A percentile compares a stretch with the other conserved stretches of the same genome.
These are phyloP conservation scores for Neurospora sp. DNA, from an alignment of 495 filamentous ascomycete genomes.

Conservation along the genomic window DNA sequence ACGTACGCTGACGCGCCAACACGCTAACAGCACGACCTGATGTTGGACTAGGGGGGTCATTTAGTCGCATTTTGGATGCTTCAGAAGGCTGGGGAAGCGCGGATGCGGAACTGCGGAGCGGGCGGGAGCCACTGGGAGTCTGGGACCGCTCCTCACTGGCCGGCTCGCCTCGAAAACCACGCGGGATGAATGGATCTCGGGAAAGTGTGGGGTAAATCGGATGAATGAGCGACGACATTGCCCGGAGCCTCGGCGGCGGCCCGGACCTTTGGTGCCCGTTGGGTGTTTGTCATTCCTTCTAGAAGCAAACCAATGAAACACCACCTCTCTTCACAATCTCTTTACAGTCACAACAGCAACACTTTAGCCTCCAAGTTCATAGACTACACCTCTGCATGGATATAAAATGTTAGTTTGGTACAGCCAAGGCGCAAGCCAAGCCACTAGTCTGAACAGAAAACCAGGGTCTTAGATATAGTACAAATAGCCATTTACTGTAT, in stretches of 20 bases:
- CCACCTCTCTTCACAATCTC: not conserved
- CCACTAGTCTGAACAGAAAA: too few relatives aligned
- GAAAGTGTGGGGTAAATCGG: slow-evolving; percentile 4
- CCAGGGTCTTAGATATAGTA: too few relatives aligned
- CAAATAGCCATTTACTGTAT: too few relatives aligned
- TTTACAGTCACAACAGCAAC: not conserved
- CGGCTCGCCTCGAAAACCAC: not conserved
- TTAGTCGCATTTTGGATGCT: not conserved
- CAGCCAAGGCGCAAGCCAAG: too few relatives aligned
- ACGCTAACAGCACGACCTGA: not conserved
- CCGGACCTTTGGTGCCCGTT: not conserved
- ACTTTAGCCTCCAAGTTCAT: not conserved
- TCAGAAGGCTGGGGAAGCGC: not conserved
- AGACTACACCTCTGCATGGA: not conserved
- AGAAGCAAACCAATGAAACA: not conserved
- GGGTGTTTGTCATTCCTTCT: not conserved
- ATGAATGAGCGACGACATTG: not conserved
- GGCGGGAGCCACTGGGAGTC: not conserved
- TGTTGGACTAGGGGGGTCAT: not conserved
- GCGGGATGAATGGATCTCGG: slow-evolving; percentile 2
- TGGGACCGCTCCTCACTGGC: not conserved
- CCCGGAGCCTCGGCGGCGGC: not conserved
- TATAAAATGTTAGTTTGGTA: too few relatives aligned
- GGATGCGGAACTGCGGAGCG: not conserved
- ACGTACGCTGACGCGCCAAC: not conserved